A percentile compares a stretch with the other conserved stretches of the same genome.
These are phyloP conservation scores for Phialophora expanda DNA, from an alignment of 2,329 filamentous ascomycete genomes.

Conservation along the genomic window DNA sequence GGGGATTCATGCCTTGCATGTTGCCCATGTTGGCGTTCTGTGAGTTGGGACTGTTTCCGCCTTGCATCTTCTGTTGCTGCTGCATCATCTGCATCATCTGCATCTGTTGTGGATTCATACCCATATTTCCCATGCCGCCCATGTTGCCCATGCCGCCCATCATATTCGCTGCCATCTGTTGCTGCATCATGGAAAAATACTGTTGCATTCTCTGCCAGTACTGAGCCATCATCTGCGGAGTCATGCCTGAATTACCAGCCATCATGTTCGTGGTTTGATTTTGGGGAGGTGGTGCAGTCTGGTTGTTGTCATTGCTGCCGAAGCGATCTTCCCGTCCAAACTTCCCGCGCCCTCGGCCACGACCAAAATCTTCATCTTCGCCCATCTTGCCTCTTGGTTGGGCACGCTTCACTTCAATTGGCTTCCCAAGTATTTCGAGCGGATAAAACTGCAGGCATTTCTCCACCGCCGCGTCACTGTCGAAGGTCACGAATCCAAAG, in stretches of 20 bases:
- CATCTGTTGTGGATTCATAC: slow-evolving; percentile 60
- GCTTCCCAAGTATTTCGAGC: slow-evolving; percentile 91
- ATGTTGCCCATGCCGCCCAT: slow-evolving; percentile 70
- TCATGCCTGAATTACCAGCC: slow-evolving; percentile 69
- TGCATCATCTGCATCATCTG: slow-evolving; percentile 65
- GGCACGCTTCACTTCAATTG: slow-evolving; percentile 97
- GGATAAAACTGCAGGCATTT: slow-evolving; percentile 77
- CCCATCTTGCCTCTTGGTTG: slow-evolving; percentile 93
- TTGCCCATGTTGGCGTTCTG: slow-evolving; percentile 37
- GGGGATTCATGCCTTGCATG: slow-evolving; percentile 41
- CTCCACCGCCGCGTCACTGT: slow-evolving; percentile 93
- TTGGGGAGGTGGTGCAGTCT: slow-evolving; percentile 51
- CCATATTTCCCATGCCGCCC: slow-evolving; percentile 43
- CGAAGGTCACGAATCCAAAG: slow-evolving; percentile 98
- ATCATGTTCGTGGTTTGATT: slow-evolving; percentile 39
- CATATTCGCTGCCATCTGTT: slow-evolving; percentile 71
- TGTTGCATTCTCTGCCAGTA: slow-evolving; percentile 99
- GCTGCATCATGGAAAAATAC: slow-evolving; percentile 93
- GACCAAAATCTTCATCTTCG: slow-evolving; percentile 78
- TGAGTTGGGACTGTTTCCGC: slow-evolving; percentile 40
- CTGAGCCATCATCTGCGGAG: slow-evolving; percentile 95
- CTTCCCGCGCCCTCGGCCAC: slow-evolving; percentile 52
- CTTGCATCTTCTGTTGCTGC: slow-evolving; percentile 51
- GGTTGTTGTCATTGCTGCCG: slow-evolving; percentile 45
- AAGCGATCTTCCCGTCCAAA: slow-evolving; percentile 49